Conservation (phyloP, 2,329 filamentous ascomycete genomes). For the Trichoderma asperellum region DNA sequence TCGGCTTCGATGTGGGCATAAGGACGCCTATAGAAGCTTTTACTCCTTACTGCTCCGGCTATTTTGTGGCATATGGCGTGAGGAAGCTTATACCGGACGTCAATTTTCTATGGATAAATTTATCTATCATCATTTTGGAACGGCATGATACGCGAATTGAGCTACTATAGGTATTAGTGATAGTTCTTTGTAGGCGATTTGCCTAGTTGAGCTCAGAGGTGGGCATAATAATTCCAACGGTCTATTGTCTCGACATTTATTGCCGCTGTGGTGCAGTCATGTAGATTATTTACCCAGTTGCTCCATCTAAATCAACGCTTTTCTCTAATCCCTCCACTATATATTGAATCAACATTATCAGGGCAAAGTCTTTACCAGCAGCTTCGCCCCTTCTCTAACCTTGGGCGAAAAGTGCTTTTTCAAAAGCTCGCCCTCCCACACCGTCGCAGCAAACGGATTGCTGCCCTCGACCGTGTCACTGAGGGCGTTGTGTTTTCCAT, state of each 20-base stretch:
- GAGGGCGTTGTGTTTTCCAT: constrained; percentile 80
- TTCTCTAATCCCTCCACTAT: not conserved
- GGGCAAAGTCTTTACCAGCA: constrained; percentile 68
- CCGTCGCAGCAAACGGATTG: constrained; percentile 86
- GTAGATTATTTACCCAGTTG: not conserved
- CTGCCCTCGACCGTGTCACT: constrained; percentile 77
- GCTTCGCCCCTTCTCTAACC: constrained; percentile 74
- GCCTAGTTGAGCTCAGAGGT: not conserved
- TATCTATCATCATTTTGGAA: not conserved
- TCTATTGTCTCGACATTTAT: not conserved
- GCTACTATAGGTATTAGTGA: not conserved
- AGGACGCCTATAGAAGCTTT: not conserved
- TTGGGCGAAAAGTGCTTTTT: constrained; percentile 84
- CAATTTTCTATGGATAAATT: not conserved
- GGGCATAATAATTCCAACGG: not conserved
- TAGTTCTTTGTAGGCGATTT: not conserved
- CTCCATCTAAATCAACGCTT: constrained; percentile 16
- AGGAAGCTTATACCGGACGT: not conserved
- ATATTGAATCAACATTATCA: constrained; percentile 33
- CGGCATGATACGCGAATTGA: not conserved
- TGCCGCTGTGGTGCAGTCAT: not conserved
- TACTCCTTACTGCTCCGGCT: not conserved
- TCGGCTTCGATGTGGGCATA: constrained; percentile 21
- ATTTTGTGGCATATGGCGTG: not conserved
- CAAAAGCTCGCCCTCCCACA: constrained; percentile 93